Conservation (phyloP, 2,329 filamentous ascomycete species). For the Colletotrichum salicis region DNA sequence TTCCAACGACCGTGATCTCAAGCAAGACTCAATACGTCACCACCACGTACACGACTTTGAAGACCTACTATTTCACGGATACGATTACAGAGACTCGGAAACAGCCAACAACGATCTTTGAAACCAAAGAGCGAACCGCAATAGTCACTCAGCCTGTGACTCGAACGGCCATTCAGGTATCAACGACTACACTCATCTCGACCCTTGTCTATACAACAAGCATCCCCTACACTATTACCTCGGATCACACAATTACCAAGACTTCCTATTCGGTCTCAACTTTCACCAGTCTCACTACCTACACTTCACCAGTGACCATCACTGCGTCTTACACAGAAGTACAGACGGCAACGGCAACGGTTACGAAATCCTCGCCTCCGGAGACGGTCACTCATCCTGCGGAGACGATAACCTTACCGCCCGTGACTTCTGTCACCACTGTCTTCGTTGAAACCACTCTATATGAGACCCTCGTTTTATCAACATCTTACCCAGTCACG, state of each 20-base stretch:
- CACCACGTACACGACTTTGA: conserved; percentile 26
- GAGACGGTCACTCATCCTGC: too few species aligned
- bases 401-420: too few species aligned
- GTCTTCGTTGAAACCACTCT: too few species aligned
- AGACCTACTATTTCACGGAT: conserved; percentile 30
- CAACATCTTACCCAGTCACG: too few species aligned
- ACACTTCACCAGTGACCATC: conserved; percentile 19
- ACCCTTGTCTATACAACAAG: conserved; percentile 34
- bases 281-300: conserved; percentile 3
- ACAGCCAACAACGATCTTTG: neutral
- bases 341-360: conserved; percentile 13
- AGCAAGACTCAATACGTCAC: conserved; percentile 29
- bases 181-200: conserved; percentile 28
- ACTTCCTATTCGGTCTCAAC: conserved; percentile 26
- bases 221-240: conserved; percentile 30
- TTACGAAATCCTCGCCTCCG: too few species aligned
- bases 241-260: conserved; percentile 29
- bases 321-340: conserved; percentile 35
- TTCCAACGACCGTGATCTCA: neutral
- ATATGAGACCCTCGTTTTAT: too few species aligned
- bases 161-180: conserved; percentile 20
- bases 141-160: conserved; percentile 33
- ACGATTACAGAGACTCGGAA: conserved; percentile 24
- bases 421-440: too few species aligned
- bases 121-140: neutral